Evolutionary conservation across 805 yeast species (phyloP), one percentile per base, ranked within the genome.

Genomic region (Starmerella riodocensis): DNA sequence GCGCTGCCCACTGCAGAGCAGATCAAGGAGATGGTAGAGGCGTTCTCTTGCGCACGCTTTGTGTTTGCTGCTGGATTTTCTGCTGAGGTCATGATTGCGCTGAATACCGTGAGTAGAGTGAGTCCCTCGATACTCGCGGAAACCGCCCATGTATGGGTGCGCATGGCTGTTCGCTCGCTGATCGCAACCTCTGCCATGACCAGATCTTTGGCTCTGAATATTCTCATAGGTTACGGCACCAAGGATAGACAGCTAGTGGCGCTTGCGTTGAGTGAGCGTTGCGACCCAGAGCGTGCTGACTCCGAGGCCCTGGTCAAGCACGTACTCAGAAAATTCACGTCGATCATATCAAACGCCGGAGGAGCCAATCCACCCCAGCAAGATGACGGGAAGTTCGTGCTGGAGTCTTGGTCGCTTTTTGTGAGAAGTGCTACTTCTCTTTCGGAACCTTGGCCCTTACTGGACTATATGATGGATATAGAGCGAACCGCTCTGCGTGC

Each of bases 381-480:
- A 2, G 43, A 36, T 4, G 43, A 40, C 14, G 40, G 32, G 6
- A 37, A 26, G 16, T 3, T 21, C 7, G 32, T 32, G 12, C 25
- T 26, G 27, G 32, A 40, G 24, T 24, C 28, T 3, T 40, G 43
- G 43, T 24, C 18, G 8, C 12, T 16, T 9, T 9, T 40, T 11
- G 19, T 40, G 12, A 23, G 23, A 9, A 30, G 36, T 16, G 34
- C 39, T 6, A 12, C 23, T 12, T 18, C 23, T 11, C 3, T 12
- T 4, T 25, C 27, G 5, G 29, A 26, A 4, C 35, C 22, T 4
- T 43, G 47, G 47, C 35, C 37, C 4, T 21, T 28, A 19, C 32
- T 48, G 8, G 36, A 34, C 16, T n/a, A 16, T 12, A 46, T 48
- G 50, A 31, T 46, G 4, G 50, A 48, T 14, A 36, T 46, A 9